Conservation (phyloP, 768 basidiomycete genomes). For the Hericium rajendrae region DNA sequence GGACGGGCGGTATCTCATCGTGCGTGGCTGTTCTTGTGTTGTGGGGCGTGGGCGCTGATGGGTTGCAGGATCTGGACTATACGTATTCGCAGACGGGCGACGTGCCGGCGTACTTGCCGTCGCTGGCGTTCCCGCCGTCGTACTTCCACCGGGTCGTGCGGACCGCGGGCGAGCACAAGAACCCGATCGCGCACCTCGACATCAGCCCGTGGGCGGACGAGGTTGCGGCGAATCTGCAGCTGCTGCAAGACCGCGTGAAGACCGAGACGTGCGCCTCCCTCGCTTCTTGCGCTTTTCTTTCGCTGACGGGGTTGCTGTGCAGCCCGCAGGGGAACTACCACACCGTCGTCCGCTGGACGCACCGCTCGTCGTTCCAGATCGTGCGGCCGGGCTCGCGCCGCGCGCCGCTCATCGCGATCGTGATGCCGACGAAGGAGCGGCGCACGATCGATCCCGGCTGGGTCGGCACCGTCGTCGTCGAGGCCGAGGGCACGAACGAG, state of each 20-base stretch:
- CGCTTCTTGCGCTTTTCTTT: constrained; percentile 6
- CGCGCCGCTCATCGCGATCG: constrained; percentile 24
- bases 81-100: constrained; percentile 70
- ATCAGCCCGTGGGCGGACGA: constrained; percentile 72
- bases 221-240: constrained; percentile 61
- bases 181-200: constrained; percentile 61
- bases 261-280: constrained; percentile 64
- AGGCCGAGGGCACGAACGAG: constrained; percentile 84
- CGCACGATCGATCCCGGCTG: constrained; percentile 61
- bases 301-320: constrained; percentile 1
- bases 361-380: constrained; percentile 69
- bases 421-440: constrained; percentile 18
- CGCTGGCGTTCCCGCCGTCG: constrained; percentile 75
- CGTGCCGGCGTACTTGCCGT: constrained; percentile 70
- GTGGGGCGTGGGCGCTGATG: neutral
- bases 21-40: constrained; percentile 30
- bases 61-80: constrained; percentile 70
- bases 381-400: constrained; percentile 10
- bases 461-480: constrained; percentile 77
- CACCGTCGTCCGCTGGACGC: constrained; percentile 79
- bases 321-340: constrained; percentile 76
- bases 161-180: constrained; percentile 25
- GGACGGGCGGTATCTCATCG: constrained; percentile 85
- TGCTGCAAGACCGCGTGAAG: constrained; percentile 66
- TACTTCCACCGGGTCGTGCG: constrained; percentile 85